A percentile compares a stretch with the other conserved stretches of the same genome.
Conservation (phyloP, 2,329 filamentous ascomycete genomes). For the Arthrobotrys musiformis region DNA sequence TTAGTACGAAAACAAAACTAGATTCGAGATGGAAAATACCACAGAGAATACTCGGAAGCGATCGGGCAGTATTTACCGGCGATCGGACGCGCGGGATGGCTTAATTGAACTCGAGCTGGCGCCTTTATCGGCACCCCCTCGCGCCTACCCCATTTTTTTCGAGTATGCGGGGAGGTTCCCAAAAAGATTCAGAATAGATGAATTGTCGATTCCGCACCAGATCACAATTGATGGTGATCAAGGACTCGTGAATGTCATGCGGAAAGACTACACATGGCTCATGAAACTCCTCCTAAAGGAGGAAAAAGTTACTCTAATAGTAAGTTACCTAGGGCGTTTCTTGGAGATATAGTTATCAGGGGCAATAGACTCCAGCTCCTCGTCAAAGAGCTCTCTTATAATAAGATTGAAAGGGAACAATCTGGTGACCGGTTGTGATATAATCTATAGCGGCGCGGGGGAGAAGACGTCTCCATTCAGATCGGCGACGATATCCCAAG, state of each 20-base stretch:
- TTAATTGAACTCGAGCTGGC: neutral
- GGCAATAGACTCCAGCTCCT: neutral
- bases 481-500: too few relatives aligned
- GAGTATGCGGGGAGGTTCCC: neutral
- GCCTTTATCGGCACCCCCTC: neutral
- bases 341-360: neutral
- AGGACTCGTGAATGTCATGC: neutral
- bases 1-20: too few relatives aligned
- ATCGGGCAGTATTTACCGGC: neutral
- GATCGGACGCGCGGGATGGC: neutral
- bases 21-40: too few relatives aligned
- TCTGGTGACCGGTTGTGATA: too few relatives aligned
- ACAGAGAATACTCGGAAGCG: too few relatives aligned
- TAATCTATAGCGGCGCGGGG: too few relatives aligned
- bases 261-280: neutral
- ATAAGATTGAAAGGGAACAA: neutral
- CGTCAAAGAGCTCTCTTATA: neutral
- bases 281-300: neutral
- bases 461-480: too few relatives aligned
- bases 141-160: neutral
- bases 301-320: neutral
- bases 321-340: neutral
- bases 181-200: neutral
- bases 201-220: neutral
- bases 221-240: neutral